A percentile compares a stretch with the other conserved stretches of the same genome.
Evolutionary conservation across 768 basidiomycete species (phyloP).

Genomic region (Cytidiella melzeri): DNA sequence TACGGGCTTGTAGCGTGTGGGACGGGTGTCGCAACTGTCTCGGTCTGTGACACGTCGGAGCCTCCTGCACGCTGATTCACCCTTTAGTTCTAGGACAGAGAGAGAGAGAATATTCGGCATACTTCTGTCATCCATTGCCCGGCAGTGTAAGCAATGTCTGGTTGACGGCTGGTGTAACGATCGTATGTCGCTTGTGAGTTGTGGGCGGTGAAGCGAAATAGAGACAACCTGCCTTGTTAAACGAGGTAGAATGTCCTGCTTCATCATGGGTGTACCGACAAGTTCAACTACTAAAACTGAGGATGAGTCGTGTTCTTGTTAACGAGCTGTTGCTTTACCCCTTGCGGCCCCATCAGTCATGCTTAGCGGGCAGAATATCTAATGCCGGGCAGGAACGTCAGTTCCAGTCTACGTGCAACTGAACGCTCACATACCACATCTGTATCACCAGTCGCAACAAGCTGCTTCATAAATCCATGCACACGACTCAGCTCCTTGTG

Average conservation of each 20-base stretch:
- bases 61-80: slow-evolving; percentile 54
- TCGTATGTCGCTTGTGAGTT: slow-evolving; percentile 1
- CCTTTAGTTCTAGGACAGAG: neutral
- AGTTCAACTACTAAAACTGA: slow-evolving; percentile 68
- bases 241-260: slow-evolving; percentile 48
- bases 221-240: slow-evolving; percentile 46
- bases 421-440: slow-evolving; percentile 51
- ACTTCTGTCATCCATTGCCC: slow-evolving; percentile 88
- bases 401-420: neutral
- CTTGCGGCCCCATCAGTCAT: slow-evolving; percentile 80
- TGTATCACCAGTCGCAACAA: slow-evolving; percentile 57
- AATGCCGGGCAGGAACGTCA: neutral
- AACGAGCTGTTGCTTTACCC: too few species aligned
- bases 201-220: neutral
- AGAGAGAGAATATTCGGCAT: slow-evolving; percentile 9
- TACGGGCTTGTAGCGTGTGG: slow-evolving; percentile 27
- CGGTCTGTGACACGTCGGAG: slow-evolving; percentile 70
- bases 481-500: slow-evolving; percentile 55
- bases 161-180: slow-evolving; percentile 48
- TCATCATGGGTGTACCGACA: slow-evolving; percentile 53
- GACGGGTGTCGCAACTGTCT: slow-evolving; percentile 49
- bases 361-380: slow-evolving; percentile 68
- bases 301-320: too few species aligned
- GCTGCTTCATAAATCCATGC: slow-evolving; percentile 60
- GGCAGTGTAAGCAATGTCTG: slow-evolving; percentile 55